Conservation (phyloP, 106 monocot genomes). For the Amphibolis antarctica region DNA sequence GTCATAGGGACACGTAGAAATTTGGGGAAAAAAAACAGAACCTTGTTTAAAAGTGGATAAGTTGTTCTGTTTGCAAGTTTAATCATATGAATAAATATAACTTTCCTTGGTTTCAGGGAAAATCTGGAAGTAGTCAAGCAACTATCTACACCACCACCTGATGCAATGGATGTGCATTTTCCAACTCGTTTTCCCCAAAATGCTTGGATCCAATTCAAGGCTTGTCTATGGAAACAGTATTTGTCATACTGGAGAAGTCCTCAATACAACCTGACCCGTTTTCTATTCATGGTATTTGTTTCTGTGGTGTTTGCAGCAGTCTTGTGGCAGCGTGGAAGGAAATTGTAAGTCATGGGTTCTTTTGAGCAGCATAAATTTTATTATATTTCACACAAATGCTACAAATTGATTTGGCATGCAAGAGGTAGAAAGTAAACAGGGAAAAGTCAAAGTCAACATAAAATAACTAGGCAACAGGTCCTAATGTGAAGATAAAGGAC, state of each 20-base stretch:
- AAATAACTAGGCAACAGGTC: no score
- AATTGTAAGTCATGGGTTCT: constrained; percentile 21
- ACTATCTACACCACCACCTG: constrained; percentile 31
- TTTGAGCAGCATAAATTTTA: not conserved
- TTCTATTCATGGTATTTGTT: constrained; percentile 7
- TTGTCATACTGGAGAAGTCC: constrained; percentile 91
- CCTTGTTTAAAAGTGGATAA: not conserved
- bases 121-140: constrained; percentile 37
- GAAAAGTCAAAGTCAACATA: no score
- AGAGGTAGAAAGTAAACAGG: not conserved
- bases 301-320: constrained; percentile 10
- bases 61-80: no score
- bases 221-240: constrained; percentile 76
- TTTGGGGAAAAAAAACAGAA: no score
- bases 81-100: no score
- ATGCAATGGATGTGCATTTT: constrained; percentile 41
- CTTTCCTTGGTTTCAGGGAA: constrained; percentile 45
- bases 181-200: constrained; percentile 52
- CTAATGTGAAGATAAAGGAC: no score
- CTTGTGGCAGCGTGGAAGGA: constrained; percentile 19
- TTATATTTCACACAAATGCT: not conserved
- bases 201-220: constrained; percentile 55
- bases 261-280: constrained; percentile 34
- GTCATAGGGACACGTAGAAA: no score
- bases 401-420: not conserved